Conservation (phyloP, 495 filamentous ascomycete species). For the Haplographium delicatum region DNA sequence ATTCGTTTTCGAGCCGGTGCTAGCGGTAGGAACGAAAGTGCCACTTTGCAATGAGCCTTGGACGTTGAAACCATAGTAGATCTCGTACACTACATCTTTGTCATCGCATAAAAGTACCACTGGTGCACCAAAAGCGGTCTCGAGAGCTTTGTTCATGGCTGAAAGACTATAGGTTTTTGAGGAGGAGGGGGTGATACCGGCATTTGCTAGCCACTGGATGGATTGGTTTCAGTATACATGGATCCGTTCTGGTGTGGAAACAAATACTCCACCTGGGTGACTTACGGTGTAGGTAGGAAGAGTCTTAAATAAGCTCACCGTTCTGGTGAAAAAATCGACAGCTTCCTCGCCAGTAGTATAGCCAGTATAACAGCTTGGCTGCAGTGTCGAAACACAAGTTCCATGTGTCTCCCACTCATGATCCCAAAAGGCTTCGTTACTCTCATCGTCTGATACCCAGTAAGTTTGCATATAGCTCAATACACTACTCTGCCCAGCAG, state of each 20-base stretch:
- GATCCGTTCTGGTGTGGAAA: no score
- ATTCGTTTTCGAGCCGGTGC: constrained; percentile 56
- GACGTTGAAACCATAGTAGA: constrained; percentile 69
- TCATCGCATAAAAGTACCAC: constrained; percentile 54
- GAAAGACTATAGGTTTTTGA: constrained; percentile 52
- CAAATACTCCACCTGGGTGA: no score
- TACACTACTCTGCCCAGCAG: constrained; percentile 47
- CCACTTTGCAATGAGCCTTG: constrained; percentile 57
- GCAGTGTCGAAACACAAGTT: constrained; percentile 51
- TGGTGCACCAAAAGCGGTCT: constrained; percentile 44
- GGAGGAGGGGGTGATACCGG: constrained; percentile 51
- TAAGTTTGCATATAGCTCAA: constrained; percentile 61
- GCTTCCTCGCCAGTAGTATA: constrained; percentile 46
- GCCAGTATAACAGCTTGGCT: constrained; percentile 58
- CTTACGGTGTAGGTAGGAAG: constrained; percentile 54
- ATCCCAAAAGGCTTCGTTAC: constrained; percentile 56
- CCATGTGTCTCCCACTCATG: constrained; percentile 75
- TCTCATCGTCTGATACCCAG: constrained; percentile 15
- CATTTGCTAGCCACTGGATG: constrained; percentile 44
- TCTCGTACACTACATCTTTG: constrained; percentile 54
- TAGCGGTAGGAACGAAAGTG: constrained; percentile 51
- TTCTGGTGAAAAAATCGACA: constrained; percentile 41
- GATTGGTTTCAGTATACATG: no score
- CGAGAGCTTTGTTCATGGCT: constrained; percentile 52
- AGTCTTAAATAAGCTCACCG: constrained; percentile 48